Base-by-base conservation (phyloP, 345 rosid species). In the Salix koriyanagi region DNA sequence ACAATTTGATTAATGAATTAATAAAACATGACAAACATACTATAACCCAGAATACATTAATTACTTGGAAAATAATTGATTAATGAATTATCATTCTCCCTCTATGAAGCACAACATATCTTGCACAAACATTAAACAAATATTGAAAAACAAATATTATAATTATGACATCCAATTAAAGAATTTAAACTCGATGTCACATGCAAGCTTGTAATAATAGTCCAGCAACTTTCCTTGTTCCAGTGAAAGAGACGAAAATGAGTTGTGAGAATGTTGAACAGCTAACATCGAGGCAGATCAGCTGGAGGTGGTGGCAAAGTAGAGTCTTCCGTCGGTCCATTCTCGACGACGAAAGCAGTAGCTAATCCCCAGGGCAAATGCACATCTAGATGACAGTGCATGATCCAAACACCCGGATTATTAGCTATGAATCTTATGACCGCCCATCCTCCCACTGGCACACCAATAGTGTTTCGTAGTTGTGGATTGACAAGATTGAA, bases 341-440 rank as follows among this genome's bases (percentile, higher is more conserved):
- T 74, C 48, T 78, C 23, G 1, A 70, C 73, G 6, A 74, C 70
- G 39, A 77, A 78, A 21, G 79, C 81, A 9, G 41, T 32, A 7
- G 79, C 84, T 36, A 82, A 44, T 54, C 84, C 84, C 73, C 68
- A 70, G 2, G 79, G 74, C 67, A 82, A 56, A 32, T 82, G 84
- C 15, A 3, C 67, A 11, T 82, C 84, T 18, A 82, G 50, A 78
- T 82, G 84, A 42, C 84, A 82, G n/a, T 82, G 84, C 81, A 82
- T 46, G 41, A 78, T 2, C 84, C 84, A 82, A 1, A 66, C 81
- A 30, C 84, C 99, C 74, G 99, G 99, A 74, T 95, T 95, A 79
- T 93, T 54, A n/a, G 98, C 99, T 4, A 1, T 79, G 88, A 96
- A 93, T 76, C 99, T 86, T 70, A 83, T 84, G 52, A 86, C 97